Conservation (phyloP, 2,329 filamentous ascomycete species). For the Monilinia fructigena region DNA sequence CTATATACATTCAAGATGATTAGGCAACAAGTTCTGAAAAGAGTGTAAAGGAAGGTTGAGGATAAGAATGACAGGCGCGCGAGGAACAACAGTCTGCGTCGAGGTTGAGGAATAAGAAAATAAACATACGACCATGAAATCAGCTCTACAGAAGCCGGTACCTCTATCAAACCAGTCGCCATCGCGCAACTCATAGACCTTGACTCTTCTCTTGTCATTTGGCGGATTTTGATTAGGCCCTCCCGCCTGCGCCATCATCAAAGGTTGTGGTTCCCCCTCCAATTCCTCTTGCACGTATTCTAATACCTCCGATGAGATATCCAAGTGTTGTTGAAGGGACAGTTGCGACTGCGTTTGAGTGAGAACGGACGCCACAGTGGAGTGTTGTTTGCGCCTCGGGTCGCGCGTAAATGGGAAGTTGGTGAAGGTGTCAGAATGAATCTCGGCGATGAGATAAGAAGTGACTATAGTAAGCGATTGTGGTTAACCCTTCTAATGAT, state of each 20-base stretch:
- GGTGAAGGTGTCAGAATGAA: slow-evolving; percentile 6
- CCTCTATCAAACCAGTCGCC: slow-evolving; percentile 99
- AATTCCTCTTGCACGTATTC: slow-evolving; percentile 50
- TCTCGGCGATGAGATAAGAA: slow-evolving; percentile 2
- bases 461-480: background rate
- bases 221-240: slow-evolving; percentile 49
- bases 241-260: slow-evolving; percentile 71
- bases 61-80: background rate
- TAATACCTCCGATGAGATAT: slow-evolving; percentile 54
- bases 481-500: background rate
- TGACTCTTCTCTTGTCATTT: slow-evolving; percentile 75
- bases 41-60: slow-evolving; percentile 14
- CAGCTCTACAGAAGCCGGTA: slow-evolving; percentile 87
- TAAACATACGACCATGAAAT: slow-evolving; percentile 36
- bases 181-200: slow-evolving; percentile 97
- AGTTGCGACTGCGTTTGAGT: slow-evolving; percentile 43
- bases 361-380: slow-evolving; percentile 37
- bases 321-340: slow-evolving; percentile 60
- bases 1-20: slow-evolving; percentile 42
- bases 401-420: slow-evolving; percentile 25
- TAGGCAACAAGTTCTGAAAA: slow-evolving; percentile 32
- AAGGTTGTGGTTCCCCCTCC: slow-evolving; percentile 58
- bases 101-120: slow-evolving; percentile 12
- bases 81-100: background rate
- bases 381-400: slow-evolving; percentile 27